A percentile compares a stretch with the other conserved stretches of the same genome.
phyloP scores from a whole-genome alignment of 352 stramenopile genomes.

The Phytophthora colocasiae region DNA sequence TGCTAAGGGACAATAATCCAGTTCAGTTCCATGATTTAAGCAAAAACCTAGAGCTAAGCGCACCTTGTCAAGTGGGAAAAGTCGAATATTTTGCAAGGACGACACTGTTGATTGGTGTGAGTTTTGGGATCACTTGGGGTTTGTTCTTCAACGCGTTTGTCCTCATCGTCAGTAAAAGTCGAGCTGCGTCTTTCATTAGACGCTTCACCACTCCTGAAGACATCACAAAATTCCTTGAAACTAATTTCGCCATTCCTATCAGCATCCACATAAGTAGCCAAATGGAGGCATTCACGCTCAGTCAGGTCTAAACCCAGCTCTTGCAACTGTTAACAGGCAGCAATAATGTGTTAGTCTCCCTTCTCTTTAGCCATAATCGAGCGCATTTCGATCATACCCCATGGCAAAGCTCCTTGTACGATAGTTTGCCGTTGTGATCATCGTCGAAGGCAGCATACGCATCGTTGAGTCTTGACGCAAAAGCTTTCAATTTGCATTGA shows the following conservation, averaged over 20 bases:
- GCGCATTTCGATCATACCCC: slow-evolving; percentile 34
- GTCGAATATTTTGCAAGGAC: slow-evolving; percentile 42
- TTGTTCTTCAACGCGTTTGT: slow-evolving; percentile 6
- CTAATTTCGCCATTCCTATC: slow-evolving; percentile 64
- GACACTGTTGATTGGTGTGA: slow-evolving; percentile 14
- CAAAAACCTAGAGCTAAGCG: background rate
- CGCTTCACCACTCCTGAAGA: slow-evolving; percentile 31
- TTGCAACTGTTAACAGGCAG: slow-evolving; percentile 41
- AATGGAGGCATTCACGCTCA: slow-evolving; percentile 54
- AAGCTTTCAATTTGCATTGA: slow-evolving; percentile 49
- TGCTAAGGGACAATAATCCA: slow-evolving; percentile 13
- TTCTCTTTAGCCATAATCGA: background rate
- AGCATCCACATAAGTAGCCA: slow-evolving; percentile 47
- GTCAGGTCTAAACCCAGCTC: slow-evolving; percentile 58
- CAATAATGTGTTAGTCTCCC: background rate
- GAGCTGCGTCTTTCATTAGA: slow-evolving; percentile 8
- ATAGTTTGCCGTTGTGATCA: slow-evolving; percentile 61
- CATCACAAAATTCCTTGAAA: slow-evolving; percentile 62
- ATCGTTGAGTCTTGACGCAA: slow-evolving; percentile 53
- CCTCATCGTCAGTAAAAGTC: background rate
- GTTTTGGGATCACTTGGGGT: background rate
- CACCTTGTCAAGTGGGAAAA: slow-evolving; percentile 57
- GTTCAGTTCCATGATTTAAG: slow-evolving; percentile 1
- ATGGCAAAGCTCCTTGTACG: slow-evolving; percentile 55
- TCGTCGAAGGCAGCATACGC: slow-evolving; percentile 62